phyloP scores from a whole-genome alignment of 805 yeast species.

The Wickerhamomyces hampshirensis region DNA sequence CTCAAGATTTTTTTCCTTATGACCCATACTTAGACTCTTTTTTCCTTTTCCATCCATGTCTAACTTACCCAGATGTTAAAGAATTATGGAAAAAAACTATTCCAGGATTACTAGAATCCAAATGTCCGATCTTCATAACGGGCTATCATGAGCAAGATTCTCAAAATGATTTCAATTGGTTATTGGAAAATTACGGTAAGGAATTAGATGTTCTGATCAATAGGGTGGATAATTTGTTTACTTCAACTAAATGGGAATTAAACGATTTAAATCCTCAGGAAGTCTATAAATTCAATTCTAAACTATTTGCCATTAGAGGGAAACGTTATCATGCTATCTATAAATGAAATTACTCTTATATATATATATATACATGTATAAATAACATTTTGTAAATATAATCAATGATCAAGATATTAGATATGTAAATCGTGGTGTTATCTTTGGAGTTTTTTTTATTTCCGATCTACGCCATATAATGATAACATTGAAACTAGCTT shows the following conservation, averaged over 20 bases:
- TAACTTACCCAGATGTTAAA: conserved; percentile 73
- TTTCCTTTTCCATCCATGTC: conserved; percentile 94
- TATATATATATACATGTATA: background rate
- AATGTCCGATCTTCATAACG: conserved; percentile 87
- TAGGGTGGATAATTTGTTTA: conserved; percentile 66
- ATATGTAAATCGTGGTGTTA: too few relatives aligned
- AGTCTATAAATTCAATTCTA: conserved; percentile 87
- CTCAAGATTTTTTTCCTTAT: conserved; percentile 94
- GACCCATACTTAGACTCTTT: conserved; percentile 94
- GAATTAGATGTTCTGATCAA: conserved; percentile 81
- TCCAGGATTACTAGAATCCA: conserved; percentile 85
- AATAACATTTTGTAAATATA: too few relatives aligned
- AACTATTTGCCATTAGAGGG: conserved; percentile 89
- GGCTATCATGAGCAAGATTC: conserved; percentile 81
- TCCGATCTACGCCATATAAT: too few relatives aligned
- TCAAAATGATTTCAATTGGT: conserved; percentile 65
- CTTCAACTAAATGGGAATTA: conserved; percentile 90
- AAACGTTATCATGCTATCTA: conserved; percentile 88
- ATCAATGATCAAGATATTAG: background rate
- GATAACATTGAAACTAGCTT: background rate
- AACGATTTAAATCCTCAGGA: conserved; percentile 92
- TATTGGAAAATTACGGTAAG: conserved; percentile 57
- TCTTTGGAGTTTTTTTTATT: too few relatives aligned
- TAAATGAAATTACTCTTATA: conserved; percentile 10
- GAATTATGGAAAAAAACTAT: conserved; percentile 81